Base-by-base conservation (phyloP, 148 eudicot genomes). In the Agrostemma githago region DNA sequence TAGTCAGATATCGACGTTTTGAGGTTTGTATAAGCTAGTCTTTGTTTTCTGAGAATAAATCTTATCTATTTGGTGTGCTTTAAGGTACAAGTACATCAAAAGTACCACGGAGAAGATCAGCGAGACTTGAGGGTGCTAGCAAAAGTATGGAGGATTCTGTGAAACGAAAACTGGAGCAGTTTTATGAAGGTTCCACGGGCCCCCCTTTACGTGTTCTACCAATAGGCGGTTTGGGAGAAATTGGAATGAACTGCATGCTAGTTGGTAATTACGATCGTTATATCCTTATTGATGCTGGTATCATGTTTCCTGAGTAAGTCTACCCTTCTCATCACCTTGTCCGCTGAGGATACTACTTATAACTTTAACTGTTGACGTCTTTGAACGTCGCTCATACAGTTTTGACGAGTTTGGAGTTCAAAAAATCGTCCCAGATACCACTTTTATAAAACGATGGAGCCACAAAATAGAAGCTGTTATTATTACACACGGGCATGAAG, bases 161-260 rank as follows among this genome's bases (percentile, higher is more conserved):
- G 68, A 79, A 94, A 72, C 89, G 98, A 37, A 94, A 92, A 81
- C 85, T 94, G 97, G 98, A 94, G 79, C 90, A 89, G 77, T 94
- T 94, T 64, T 94, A 91, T 89, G 98, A 94, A 88, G 98, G 98
- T 58, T 78, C 93, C 73, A 78, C 86, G 73, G 98, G 98, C 51
- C 98, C 98, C 37, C 98, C 98, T 67, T 81, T 94, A 62, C 97
- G 98, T 77, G 78, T 94, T 74, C 86, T 94, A 73, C 98, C 98
- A 14, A 92, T 94, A 70, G 98, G 98, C 62, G 98, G 98, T 58
- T 89, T 94, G 42, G 98, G 98, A 62, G 98, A 94, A 88, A 94
- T 94, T 74, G 98, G 98, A 77, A 94, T 94, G 98, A 94, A 94
- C 81, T 94, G 98, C 88, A 94, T 94, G 98, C 96, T 94, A 71